Evolutionary conservation across 345 rosid genomes (phyloP).

Genomic region (Pseudoturritis turrita): DNA sequence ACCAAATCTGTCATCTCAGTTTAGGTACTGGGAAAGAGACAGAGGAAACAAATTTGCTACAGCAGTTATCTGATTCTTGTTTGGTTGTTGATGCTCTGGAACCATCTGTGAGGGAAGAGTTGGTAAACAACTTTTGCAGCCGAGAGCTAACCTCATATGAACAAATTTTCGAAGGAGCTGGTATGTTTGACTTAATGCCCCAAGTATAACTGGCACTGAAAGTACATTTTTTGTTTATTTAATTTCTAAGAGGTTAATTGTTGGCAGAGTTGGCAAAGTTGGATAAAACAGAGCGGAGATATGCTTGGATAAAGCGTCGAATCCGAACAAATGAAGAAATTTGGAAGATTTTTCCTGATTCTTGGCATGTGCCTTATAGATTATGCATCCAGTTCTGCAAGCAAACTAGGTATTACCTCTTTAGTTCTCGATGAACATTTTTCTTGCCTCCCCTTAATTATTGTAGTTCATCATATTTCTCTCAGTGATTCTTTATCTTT

Average conservation of each 20-base stretch:
- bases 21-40: constrained; percentile 98
- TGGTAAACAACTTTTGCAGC: constrained; percentile 96
- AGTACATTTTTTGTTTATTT: neutral
- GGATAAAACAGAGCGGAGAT: constrained; percentile 93
- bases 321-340: constrained; percentile 94
- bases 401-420: constrained; percentile 65
- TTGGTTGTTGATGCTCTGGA: constrained; percentile 97
- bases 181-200: constrained; percentile 42
- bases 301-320: constrained; percentile 97
- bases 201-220: constrained; percentile 2
- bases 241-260: neutral
- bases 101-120: constrained; percentile 98
- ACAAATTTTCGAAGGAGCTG: constrained; percentile 99
- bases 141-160: constrained; percentile 96
- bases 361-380: constrained; percentile 97
- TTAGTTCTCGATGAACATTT: neutral
- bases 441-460: neutral
- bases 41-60: constrained; percentile 82
- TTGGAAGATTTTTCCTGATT: constrained; percentile 91
- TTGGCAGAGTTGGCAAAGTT: constrained; percentile 82
- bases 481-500: neutral
- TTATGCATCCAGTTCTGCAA: constrained; percentile 95
- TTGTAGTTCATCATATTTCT: neutral
- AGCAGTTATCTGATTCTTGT: constrained; percentile 92
- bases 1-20: constrained; percentile 42